phyloP scores from a whole-genome alignment of 1,284 basidiomycete species.

The Sanghuangporus baumii region DNA sequence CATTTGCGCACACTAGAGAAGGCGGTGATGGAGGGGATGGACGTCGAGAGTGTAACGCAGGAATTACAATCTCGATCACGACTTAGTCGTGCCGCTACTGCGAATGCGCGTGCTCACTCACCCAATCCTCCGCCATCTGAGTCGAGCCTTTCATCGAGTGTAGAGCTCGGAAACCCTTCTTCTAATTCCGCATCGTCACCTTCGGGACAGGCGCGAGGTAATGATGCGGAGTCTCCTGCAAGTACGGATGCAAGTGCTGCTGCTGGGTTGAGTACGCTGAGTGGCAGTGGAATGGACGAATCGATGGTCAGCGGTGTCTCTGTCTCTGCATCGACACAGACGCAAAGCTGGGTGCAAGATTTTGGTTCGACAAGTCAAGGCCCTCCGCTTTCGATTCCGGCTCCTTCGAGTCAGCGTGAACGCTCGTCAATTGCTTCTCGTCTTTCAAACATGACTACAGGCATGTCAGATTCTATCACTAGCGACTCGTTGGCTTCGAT shows the following conservation, averaged over 20 bases:
- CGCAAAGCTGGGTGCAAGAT: constrained; percentile 51
- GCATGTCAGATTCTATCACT: constrained; percentile 35
- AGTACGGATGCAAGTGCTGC: constrained; percentile 4
- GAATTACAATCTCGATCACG: constrained; percentile 56
- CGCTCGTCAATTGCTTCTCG: constrained; percentile 13
- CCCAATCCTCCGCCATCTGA: constrained; percentile 23
- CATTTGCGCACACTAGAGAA: constrained; percentile 73
- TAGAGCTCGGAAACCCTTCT: constrained; percentile 41
- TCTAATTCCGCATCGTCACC: constrained; percentile 35
- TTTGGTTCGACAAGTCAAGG: constrained; percentile 24
- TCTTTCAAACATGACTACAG: constrained; percentile 18
- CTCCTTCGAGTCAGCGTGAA: constrained; percentile 7
- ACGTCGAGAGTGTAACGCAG: constrained; percentile 75
- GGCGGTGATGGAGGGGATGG: constrained; percentile 71
- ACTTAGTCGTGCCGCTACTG: constrained; percentile 17
- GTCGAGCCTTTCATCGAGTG: constrained; percentile 41
- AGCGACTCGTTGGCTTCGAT: constrained; percentile 15
- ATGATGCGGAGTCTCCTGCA: constrained; percentile 2
- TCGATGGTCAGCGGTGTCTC: constrained; percentile 11
- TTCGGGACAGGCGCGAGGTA: not conserved
- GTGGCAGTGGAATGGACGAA: constrained; percentile 1
- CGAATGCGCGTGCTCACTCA: constrained; percentile 6
- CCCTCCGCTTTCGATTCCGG: constrained; percentile 13
- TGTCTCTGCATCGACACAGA: constrained; percentile 22
- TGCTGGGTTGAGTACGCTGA: not conserved